Evolutionary conservation across 1,284 basidiomycete species (phyloP), one percentile per base, ranked within the genome.

Genomic region (Austroboletus niveus): DNA sequence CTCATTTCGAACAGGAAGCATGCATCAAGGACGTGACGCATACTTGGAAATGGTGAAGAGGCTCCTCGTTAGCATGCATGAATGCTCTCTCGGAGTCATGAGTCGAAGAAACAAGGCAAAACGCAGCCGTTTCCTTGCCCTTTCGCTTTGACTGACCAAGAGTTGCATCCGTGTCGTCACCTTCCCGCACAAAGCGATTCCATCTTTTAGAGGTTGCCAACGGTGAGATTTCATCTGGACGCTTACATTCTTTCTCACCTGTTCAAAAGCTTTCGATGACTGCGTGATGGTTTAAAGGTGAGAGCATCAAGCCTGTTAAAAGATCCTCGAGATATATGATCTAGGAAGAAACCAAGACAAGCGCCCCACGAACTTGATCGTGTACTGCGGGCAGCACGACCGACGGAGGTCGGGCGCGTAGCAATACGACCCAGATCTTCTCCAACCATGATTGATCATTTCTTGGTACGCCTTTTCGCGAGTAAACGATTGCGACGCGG

Each of bases 331-430:
- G 31, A 54, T 52, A 15, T 35, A 31, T 42, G 17, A 17, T 17
- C 20, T 45, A 7, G 45, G 47, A 49, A 46, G 51, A n/a, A 29
- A 32, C 45, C 52, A 29, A 39, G 45, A 48, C 17, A 42, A 36
- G 41, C 45, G 42, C 51, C 46, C 46, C 29, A 64, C 72, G 47
- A 59, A 89, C 82, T 82, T 88, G 68, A 97, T 97, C 1, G 94
- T 92, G 65, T 95, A 96, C 57, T 93, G 91, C 1, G 94, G 92
- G 66, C 95, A 98, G 66, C 95, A 98, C 5, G 92, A 89, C 8
- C 73, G 70, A 56, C 74, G 79, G 71, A 94, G 77, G 67, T 95
- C 84, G 3, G 94, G 93, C 59, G 92, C 92, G 69, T 89, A 92
- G 63, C 89, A 84, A 68, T 85, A 92, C 24, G 74, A 77, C 62